phyloP scores from a whole-genome alignment of 805 yeast species.

The Teunomyces aglyptinius region DNA sequence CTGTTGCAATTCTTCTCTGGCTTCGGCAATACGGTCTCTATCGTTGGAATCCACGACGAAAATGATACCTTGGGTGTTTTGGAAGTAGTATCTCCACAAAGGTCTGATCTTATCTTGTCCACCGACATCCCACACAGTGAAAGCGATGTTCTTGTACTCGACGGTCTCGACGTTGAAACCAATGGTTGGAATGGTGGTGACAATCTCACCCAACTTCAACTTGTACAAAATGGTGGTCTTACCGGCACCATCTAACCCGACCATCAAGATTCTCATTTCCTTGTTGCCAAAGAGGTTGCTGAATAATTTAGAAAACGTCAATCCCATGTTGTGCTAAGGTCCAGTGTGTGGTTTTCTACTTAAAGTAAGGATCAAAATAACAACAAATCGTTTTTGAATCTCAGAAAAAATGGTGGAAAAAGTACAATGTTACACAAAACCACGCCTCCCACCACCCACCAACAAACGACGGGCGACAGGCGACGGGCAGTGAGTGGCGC shows the following conservation, averaged over 20 bases:
- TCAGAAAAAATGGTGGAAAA: conserved; percentile 5
- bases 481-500: too few species aligned
- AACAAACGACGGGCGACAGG: too few species aligned
- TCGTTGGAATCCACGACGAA: conserved; percentile 44
- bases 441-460: too few species aligned
- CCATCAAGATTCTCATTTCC: conserved; percentile 46
- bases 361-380: conserved; percentile 5
- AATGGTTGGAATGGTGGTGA: conserved; percentile 43
- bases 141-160: conserved; percentile 42
- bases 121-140: conserved; percentile 46
- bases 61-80: conserved; percentile 43
- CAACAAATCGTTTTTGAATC: conserved; percentile 5
- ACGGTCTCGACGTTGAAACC: conserved; percentile 45
- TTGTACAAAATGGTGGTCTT: conserved; percentile 43
- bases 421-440: conserved; percentile 2
- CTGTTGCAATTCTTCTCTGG: conserved; percentile 43
- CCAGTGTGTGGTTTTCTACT: conserved; percentile 4
- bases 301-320: conserved; percentile 39
- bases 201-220: conserved; percentile 43
- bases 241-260: conserved; percentile 45
- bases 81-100: conserved; percentile 45
- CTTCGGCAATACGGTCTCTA: conserved; percentile 43
- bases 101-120: conserved; percentile 46
- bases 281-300: conserved; percentile 41
- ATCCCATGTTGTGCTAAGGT: conserved; percentile 27